Evolutionary conservation across 352 stramenopile genomes (phyloP), one percentile per base, ranked within the genome.

Genomic region (Phytopythium delawarense): DNA sequence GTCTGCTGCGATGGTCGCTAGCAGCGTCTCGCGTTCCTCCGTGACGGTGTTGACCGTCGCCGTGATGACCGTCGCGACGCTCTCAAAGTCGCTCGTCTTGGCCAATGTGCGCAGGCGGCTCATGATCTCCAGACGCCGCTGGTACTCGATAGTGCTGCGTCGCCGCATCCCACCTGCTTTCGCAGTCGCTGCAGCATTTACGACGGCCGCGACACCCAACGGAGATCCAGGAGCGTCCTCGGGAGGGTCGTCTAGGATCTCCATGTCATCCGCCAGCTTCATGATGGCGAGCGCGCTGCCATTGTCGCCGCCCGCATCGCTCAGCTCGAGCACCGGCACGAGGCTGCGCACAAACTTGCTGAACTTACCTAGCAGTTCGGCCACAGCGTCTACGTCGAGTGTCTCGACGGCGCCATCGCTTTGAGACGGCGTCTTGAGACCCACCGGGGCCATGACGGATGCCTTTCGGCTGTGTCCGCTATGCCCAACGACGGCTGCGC

Each of bases 261-360:
- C 78, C 55, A 90, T 72, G 11, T 81, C 79, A 7, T 82, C 71
- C 11, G 81, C 81, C 35, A 90, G 76, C 55, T 79, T 72, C 58
- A 90, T 72, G 52, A 90, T 72, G 48, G 59, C 61, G 25, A 82
- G 57, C 1, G 76, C 71, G 46, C 87, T 68, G 21, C 70, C 53
- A 1, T 61, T 79, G 32, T 61, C 69, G 9, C 48, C 56, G 44
- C 15, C 59, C 2, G n/a, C 54, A 13, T 62, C 64, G 42, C 64
- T 61, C 20, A 70, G 66, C 21, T 78, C 74, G 1, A 75, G 59
- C 7, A 90, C 62, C 15, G 73, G 70, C 25, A 70, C 75, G n/a
- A 89, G 71, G 23, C 66, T 82, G 23, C 78, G 78, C 49, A 90
- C 75, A 55, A 90, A 82, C 39, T 81, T 87, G 58, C 76, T 72